Base-by-base conservation (phyloP, 148 eudicot species). In the Rhododendron molle region DNA sequence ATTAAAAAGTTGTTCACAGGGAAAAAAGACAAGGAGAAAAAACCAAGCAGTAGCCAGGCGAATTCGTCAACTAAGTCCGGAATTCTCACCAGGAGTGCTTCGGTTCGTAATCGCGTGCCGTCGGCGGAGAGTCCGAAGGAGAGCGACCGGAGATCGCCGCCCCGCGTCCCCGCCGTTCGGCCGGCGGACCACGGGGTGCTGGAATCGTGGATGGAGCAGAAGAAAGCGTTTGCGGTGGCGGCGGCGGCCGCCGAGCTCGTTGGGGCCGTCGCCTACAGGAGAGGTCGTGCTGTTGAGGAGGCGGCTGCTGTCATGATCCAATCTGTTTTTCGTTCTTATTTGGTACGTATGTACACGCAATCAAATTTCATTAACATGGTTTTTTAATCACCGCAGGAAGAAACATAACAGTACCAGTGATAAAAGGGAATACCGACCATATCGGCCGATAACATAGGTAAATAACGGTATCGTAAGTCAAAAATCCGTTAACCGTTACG, bases 261-360 rank as follows among this genome's bases (percentile, higher is more conserved):
- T 13, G 90, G 76, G 11, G 90, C 87, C 7, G 76, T 47, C 14
- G 76, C 58, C 16, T 44, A 88, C 7, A 85, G 72, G 49, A 88
- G 87, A 83, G 83, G 65, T 21, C n/a, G 65, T 47, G 88, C 79
- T 0, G 46, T 88, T 36, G 93, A 91, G 82, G 95, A 90, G 71
- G 92, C 89, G 36, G 94, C 96, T 30, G 98, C 98, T 8, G 83
- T 83, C 46, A 92, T 87, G 93, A 96, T 96, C 87, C 99, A 96
- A 50, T 90, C 96, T 13, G 91, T 91, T 4, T 96, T 91, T 78
- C 93, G 97, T 20, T 92, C 91, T 21, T 92, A 94, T 86, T 84
- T 96, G 93, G 98, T 96, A 93, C 23, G 78, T 76, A 38, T 4
- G 21, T 14, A 30, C 18, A 72, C 4, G 36, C 12, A 32, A 1